Evolutionary conservation across 345 rosid genomes (phyloP).

Genomic region (Eutrema japonicum): DNA sequence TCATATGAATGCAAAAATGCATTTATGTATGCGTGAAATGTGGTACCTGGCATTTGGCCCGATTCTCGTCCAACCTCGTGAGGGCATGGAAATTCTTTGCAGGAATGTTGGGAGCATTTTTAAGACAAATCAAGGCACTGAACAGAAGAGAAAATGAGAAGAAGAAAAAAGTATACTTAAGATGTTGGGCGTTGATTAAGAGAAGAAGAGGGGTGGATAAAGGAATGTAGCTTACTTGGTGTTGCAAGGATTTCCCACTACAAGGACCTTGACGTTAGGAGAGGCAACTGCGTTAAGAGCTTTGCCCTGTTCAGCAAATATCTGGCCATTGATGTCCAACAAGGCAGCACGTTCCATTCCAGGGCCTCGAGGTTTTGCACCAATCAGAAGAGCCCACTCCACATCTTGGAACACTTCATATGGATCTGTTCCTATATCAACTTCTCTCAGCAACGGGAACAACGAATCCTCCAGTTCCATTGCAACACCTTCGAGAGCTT

Average conservation of each 20-base stretch:
- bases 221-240: conserved; percentile 72
- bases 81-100: conserved; percentile 95
- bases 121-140: conserved; percentile 93
- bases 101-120: conserved; percentile 96
- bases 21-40: not conserved
- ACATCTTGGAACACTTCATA: conserved; percentile 91
- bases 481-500: conserved; percentile 99
- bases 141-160: conserved; percentile 20
- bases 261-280: conserved; percentile 83
- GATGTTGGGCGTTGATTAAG: not conserved
- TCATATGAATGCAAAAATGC: not conserved
- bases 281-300: conserved; percentile 95
- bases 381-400: conserved; percentile 96
- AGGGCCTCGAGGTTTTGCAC: conserved; percentile 99
- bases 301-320: conserved; percentile 93
- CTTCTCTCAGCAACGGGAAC: conserved; percentile 93
- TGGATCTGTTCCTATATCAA: conserved; percentile 77
- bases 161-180: not conserved
- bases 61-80: conserved; percentile 92
- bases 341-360: conserved; percentile 95
- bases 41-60: conserved; percentile 96
- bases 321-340: conserved; percentile 90
- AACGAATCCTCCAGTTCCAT: conserved; percentile 99
- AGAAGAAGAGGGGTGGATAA: not conserved
- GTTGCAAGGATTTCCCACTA: conserved; percentile 98